These are phyloP conservation scores for Hysterangium stoloniferum DNA, from an alignment of 768 basidiomycete species.

Conservation along the genomic window DNA sequence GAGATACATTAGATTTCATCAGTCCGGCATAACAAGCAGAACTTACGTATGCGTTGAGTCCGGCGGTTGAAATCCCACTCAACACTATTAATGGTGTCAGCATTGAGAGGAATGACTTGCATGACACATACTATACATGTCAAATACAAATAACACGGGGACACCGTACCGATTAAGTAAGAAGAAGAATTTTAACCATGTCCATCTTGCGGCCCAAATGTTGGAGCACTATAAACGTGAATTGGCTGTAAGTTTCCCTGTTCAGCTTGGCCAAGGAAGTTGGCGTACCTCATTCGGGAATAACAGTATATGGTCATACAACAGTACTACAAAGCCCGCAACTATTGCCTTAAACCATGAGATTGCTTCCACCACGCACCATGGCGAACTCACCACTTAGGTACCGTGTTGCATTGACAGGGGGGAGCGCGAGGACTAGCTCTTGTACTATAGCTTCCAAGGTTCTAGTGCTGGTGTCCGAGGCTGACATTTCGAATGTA, in stretches of 20 bases:
- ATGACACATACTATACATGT: not conserved
- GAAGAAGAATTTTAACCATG: constrained; percentile 27
- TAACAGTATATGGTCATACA: constrained; percentile 29
- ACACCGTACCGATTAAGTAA: constrained; percentile 28
- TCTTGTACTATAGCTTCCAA: not conserved
- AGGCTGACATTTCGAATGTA: not conserved
- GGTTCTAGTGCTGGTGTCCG: not conserved
- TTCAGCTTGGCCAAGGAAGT: not conserved
- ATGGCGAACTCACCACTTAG: not conserved
- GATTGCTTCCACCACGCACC: not conserved
- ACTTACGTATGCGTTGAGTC: too few relatives aligned
- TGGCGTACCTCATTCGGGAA: constrained; percentile 25
- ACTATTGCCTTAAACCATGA: not conserved
- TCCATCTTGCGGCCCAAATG: constrained; percentile 24
- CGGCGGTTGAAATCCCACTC: too few relatives aligned
- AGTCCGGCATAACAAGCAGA: too few relatives aligned
- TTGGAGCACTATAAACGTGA: constrained; percentile 3
- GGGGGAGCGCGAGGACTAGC: not conserved
- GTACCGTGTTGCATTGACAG: not conserved
- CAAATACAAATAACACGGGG: constrained; percentile 13
- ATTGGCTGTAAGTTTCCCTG: not conserved
- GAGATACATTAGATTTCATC: too few relatives aligned
- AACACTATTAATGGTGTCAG: too few relatives aligned
- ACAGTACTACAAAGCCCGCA: not conserved
- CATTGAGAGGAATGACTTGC: too few relatives aligned